Conservation (phyloP, 192 early-diverging fungal species). For the Cetraspora pellucida region DNA sequence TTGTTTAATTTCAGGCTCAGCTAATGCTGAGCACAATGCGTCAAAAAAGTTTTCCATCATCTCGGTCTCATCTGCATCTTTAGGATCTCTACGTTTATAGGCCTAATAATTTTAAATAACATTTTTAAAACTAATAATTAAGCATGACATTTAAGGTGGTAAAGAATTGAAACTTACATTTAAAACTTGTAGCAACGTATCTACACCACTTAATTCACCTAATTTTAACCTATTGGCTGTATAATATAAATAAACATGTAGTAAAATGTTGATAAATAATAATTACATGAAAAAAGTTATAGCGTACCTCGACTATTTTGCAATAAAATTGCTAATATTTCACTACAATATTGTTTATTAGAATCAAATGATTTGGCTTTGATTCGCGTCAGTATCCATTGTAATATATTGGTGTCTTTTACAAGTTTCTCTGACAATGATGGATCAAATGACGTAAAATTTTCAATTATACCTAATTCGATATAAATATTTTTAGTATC, state of each 20-base stretch:
- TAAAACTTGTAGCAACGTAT: slow-evolving; percentile 70
- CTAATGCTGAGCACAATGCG: slow-evolving; percentile 71
- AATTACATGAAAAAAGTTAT: background rate
- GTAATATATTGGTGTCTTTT: slow-evolving; percentile 63
- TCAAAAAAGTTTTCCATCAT: slow-evolving; percentile 93
- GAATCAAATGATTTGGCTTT: slow-evolving; percentile 69
- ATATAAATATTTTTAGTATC: background rate
- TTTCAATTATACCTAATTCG: slow-evolving; percentile 73
- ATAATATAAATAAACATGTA: background rate
- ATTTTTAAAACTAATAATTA: background rate
- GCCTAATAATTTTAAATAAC: slow-evolving; percentile 21
- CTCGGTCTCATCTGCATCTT: slow-evolving; percentile 84
- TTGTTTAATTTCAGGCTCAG: slow-evolving; percentile 68
- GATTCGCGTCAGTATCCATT: slow-evolving; percentile 76
- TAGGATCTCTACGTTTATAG: slow-evolving; percentile 74
- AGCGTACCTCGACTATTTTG: slow-evolving; percentile 61
- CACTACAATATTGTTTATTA: slow-evolving; percentile 85
- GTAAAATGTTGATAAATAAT: background rate
- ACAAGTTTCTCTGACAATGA: slow-evolving; percentile 66
- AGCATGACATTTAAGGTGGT: background rate
- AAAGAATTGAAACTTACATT: slow-evolving; percentile 41
- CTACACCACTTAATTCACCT: slow-evolving; percentile 61
- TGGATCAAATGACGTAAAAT: slow-evolving; percentile 77
- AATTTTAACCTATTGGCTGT: slow-evolving; percentile 52
- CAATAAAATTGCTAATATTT: slow-evolving; percentile 83